Base-by-base conservation (phyloP, 2,329 filamentous ascomycete species). In the Diaporthe nobilis region DNA sequence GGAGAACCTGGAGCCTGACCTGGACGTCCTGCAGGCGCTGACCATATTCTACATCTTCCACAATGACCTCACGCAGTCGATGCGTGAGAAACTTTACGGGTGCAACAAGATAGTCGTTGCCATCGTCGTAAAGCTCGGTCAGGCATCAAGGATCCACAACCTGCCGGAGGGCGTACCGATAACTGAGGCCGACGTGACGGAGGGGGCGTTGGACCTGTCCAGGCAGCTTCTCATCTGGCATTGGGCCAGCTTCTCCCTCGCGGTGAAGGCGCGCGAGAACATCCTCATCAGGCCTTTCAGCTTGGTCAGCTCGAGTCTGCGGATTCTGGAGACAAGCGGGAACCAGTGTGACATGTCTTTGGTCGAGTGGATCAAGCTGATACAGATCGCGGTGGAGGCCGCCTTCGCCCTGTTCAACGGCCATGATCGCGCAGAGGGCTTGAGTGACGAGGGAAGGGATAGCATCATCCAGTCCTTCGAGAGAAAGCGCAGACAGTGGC, bases 201-300 rank as follows among this genome's bases (percentile, higher is more conserved):
- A 72, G 17, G 17, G 37, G 15, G 72, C 63, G 22, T 8, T 68
- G 8, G 72, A 70, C 37, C 67, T 77, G 39, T 72, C 72, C 25
- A 55, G 75, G 12, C 67, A 70, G 58, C 44, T 75, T 22, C 68
- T 75, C 34, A 9, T 49, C 20, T 77, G 75, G 73, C 58, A 77
- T n/a, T 77, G 75, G 75, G 25, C 15, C 10, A 72, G 58, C 68
- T 51, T 77, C 53, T 31, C 53, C 9, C 20, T 75, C 7, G 67
- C 70, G 34, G 17, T 76, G 25, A 77, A 77, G 47, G 60, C 39
- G 28, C 73, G 60, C 5, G n/a, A 57, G 42, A n/a, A 47, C 31
- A 20, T 68, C 15, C 42, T 77, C 25, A 17, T 72, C 39, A 44
- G 73, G 13, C 72, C 63, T 3, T 55, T 71, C 7, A 25, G 39